Evolutionary conservation across 1,139 yeast species (phyloP).

Genomic region (Nadsonia commutata): DNA sequence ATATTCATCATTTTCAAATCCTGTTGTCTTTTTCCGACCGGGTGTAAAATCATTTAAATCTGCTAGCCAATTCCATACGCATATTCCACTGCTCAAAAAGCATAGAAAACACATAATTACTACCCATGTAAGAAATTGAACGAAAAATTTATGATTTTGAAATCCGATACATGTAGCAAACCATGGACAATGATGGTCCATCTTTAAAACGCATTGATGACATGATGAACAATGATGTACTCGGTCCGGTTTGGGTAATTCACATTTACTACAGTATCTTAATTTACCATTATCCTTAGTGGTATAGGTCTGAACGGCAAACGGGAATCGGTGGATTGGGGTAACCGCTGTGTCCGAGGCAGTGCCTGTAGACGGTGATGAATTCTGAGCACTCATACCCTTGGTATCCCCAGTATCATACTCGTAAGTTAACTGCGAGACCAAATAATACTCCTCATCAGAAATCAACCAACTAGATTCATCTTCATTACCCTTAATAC

Average conservation of each 20-base stretch:
- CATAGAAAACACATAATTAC: slow-evolving; percentile 34
- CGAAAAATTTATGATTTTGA: slow-evolving; percentile 60
- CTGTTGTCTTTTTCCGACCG: not conserved
- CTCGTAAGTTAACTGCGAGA: not conserved
- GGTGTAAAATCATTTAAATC: slow-evolving; percentile 15
- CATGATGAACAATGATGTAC: slow-evolving; percentile 29
- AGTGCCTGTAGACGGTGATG: not conserved
- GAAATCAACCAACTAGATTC: not conserved
- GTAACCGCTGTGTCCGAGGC: not conserved
- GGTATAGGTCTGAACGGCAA: slow-evolving; percentile 10
- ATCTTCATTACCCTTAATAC: no score
- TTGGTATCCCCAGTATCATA: not conserved
- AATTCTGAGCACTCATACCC: not conserved
- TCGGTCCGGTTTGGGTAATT: slow-evolving; percentile 86
- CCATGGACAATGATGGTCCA: slow-evolving; percentile 96
- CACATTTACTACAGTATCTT: slow-evolving; percentile 59
- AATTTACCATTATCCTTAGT: slow-evolving; percentile 33
- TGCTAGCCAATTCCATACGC: slow-evolving; percentile 38
- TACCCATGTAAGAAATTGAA: slow-evolving; percentile 56
- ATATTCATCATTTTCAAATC: slow-evolving; percentile 17
- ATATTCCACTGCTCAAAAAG: slow-evolving; percentile 26
- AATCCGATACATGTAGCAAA: slow-evolving; percentile 81
- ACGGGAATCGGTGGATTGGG: not conserved
- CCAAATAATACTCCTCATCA: not conserved
- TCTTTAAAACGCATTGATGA: slow-evolving; percentile 23